These are phyloP conservation scores for Populus euphratica DNA, from an alignment of 345 rosid genomes.

Conservation along the genomic window DNA sequence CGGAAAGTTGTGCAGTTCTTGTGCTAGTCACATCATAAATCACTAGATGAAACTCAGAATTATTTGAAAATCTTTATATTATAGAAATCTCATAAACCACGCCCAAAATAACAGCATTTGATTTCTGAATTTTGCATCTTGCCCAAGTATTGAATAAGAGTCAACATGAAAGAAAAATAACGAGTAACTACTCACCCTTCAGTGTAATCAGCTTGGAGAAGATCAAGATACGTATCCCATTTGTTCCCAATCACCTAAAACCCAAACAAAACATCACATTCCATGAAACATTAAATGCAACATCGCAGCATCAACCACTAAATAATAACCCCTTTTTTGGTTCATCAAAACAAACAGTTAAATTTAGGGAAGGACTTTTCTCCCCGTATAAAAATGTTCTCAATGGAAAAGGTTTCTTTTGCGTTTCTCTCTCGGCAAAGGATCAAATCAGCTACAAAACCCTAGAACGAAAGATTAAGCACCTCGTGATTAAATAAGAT, in stretches of 20 bases:
- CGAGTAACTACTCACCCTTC: constrained; percentile 47
- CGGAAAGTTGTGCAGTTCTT: not conserved
- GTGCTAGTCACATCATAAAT: not conserved
- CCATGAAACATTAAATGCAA: not conserved
- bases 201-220: constrained; percentile 65
- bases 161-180: not conserved
- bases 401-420: not conserved
- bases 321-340: not conserved
- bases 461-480: not conserved
- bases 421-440: no score
- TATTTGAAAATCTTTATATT: no score
- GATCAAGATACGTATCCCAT: constrained; percentile 75
- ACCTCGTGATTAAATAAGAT: not conserved
- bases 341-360: no score
- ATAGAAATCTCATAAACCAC: not conserved
- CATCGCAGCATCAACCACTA: not conserved
- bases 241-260: constrained; percentile 71
- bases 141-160: not conserved
- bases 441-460: no score
- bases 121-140: not conserved
- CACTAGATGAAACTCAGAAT: not conserved
- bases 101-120: not conserved
- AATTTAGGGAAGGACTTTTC: no score
- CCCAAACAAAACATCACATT: not conserved
- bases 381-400: no score